These are phyloP conservation scores for Spathaspora gorwiae DNA, from an alignment of 805 yeast genomes.

Conservation along the genomic window DNA sequence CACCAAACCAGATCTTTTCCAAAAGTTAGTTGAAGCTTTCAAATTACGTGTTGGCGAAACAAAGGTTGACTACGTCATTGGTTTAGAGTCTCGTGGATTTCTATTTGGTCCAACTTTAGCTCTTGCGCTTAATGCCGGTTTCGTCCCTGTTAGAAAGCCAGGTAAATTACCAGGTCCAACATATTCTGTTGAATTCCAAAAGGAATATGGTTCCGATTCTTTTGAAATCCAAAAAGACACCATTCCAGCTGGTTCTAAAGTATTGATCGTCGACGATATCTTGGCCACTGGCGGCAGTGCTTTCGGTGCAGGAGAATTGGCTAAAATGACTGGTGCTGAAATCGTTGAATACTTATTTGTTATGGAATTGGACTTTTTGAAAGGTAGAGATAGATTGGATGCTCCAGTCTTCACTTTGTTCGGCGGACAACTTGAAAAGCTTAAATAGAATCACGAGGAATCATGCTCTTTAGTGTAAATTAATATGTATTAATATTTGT, in stretches of 20 bases:
- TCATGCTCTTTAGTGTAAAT: too few relatives aligned
- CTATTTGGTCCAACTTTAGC: conserved; percentile 95
- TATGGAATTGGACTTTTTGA: conserved; percentile 90
- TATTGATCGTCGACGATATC: conserved; percentile 89
- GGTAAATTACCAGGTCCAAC: conserved; percentile 93
- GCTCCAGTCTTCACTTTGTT: conserved; percentile 89
- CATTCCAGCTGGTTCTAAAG: conserved; percentile 74
- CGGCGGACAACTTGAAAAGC: conserved; percentile 66
- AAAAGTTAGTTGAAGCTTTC: conserved; percentile 76
- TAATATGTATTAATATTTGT: background rate
- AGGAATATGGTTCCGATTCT: conserved; percentile 89
- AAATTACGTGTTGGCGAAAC: conserved; percentile 62
- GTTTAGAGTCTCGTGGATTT: conserved; percentile 95
- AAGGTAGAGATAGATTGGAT: conserved; percentile 82
- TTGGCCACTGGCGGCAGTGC: conserved; percentile 99
- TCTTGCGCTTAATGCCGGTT: conserved; percentile 80
- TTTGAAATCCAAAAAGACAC: conserved; percentile 86
- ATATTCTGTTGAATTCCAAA: conserved; percentile 65
- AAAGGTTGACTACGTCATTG: conserved; percentile 84
- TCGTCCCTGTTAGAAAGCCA: conserved; percentile 90
- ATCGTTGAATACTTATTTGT: conserved; percentile 81
- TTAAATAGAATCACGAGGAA: background rate
- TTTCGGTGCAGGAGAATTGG: conserved; percentile 84
- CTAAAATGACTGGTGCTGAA: conserved; percentile 59
- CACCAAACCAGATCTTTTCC: conserved; percentile 74